phyloP scores from a whole-genome alignment of 2,329 filamentous ascomycete species.

The Drechmeria coniospora region DNA sequence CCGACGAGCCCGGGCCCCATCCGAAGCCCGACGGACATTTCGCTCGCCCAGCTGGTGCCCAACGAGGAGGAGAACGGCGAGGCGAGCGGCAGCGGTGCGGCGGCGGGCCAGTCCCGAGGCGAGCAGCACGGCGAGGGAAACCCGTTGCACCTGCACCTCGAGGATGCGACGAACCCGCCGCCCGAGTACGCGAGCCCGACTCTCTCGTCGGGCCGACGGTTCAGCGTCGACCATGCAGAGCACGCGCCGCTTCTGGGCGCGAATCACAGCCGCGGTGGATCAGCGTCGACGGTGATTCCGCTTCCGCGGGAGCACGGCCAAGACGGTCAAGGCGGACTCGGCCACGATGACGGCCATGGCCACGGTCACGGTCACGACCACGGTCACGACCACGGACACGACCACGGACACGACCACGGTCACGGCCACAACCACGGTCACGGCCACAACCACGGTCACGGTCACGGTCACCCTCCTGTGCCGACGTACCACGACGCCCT shows the following conservation, averaged over 20 bases:
- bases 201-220: constrained; percentile 39
- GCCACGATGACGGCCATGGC: constrained; percentile 7
- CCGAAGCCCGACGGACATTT: constrained; percentile 89
- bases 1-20: constrained; percentile 80
- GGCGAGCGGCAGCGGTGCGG: constrained; percentile 14
- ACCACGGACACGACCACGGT: no score
- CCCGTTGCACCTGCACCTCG: constrained; percentile 24
- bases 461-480: constrained; percentile 61
- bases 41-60: constrained; percentile 68
- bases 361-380: no score
- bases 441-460: constrained; percentile 6
- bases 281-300: constrained; percentile 24
- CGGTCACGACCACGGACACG: no score
- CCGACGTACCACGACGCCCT: constrained; percentile 72
- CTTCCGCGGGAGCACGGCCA: no score
- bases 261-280: constrained; percentile 34
- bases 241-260: constrained; percentile 35
- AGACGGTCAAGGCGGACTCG: no score
- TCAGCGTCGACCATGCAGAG: constrained; percentile 44
- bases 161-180: constrained; percentile 47
- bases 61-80: constrained; percentile 62
- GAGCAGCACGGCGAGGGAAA: constrained; percentile 20
- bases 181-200: constrained; percentile 56
- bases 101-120: constrained; percentile 9
- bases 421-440: constrained; percentile 3